A percentile compares a stretch with the other conserved stretches of the same genome.
These are phyloP conservation scores for Rhizopogon vulgaris DNA, from an alignment of 768 basidiomycete species.

Conservation along the genomic window DNA sequence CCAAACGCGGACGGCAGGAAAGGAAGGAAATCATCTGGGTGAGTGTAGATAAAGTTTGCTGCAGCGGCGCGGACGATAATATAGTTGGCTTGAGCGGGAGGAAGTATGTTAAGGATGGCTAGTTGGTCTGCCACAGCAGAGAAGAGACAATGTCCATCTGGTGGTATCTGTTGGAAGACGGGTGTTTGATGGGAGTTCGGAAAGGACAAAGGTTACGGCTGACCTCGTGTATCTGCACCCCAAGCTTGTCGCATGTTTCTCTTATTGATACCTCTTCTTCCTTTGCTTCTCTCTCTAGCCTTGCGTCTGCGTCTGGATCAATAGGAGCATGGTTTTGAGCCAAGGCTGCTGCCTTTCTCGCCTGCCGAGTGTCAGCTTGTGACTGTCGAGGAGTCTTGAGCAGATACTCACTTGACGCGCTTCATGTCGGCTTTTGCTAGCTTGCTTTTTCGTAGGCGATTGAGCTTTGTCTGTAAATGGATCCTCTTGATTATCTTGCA, in stretches of 20 bases:
- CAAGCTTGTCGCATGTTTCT: constrained; percentile 57
- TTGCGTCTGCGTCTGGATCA: constrained; percentile 55
- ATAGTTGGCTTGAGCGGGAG: constrained; percentile 54
- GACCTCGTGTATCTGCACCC: constrained; percentile 63
- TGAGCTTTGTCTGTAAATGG: constrained; percentile 12
- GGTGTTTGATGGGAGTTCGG: background rate
- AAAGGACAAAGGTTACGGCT: constrained; percentile 8
- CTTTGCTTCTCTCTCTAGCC: constrained; percentile 56
- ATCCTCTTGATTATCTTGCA: constrained; percentile 32
- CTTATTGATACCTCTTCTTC: constrained; percentile 64
- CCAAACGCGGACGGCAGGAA: constrained; percentile 75
- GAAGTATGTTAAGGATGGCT: constrained; percentile 59
- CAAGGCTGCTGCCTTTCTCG: constrained; percentile 63
- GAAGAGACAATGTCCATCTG: constrained; percentile 96
- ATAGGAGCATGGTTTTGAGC: constrained; percentile 45
- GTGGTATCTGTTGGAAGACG: constrained; percentile 59
- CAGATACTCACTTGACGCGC: constrained; percentile 57
- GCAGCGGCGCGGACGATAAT: constrained; percentile 59
- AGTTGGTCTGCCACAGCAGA: constrained; percentile 93
- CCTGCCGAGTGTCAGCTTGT: constrained; percentile 33
- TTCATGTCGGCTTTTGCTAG: constrained; percentile 57
- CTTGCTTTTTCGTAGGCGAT: constrained; percentile 36
- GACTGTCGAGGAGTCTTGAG: background rate
- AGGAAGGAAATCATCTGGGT: constrained; percentile 88
- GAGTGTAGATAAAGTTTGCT: constrained; percentile 71